These are phyloP conservation scores for Suhomyces terraborum DNA, from an alignment of 1,139 yeast genomes.

Conservation along the genomic window DNA sequence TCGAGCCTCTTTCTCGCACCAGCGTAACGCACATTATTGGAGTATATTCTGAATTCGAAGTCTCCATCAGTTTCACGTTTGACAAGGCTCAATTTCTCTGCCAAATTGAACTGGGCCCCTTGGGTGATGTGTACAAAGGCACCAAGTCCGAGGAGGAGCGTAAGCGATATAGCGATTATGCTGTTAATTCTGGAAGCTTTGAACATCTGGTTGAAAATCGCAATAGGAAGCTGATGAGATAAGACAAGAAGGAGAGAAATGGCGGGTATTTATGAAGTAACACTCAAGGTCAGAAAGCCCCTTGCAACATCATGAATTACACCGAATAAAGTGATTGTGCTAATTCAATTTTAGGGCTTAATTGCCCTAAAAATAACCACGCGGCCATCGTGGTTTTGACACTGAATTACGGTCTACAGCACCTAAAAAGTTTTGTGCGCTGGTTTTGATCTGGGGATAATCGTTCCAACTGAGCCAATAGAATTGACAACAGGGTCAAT, in stretches of 20 bases:
- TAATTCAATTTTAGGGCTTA: neutral
- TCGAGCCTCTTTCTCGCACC: slow-evolving; percentile 21
- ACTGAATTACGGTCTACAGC: slow-evolving; percentile 3
- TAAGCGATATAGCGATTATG: slow-evolving; percentile 3
- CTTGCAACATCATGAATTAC: neutral
- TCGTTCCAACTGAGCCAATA: neutral
- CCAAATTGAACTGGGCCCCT: neutral
- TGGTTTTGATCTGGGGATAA: neutral
- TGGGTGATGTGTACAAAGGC: slow-evolving; percentile 9
- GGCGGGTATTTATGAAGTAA: neutral
- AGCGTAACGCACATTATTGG: slow-evolving; percentile 32
- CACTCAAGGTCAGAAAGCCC: neutral
- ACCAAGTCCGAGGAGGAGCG: slow-evolving; percentile 7
- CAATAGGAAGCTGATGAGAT: neutral
- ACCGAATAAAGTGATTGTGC: neutral
- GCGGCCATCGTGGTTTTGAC: neutral
- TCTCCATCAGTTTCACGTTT: slow-evolving; percentile 8
- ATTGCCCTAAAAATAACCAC: slow-evolving; percentile 5
- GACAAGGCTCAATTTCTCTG: neutral
- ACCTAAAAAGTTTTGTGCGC: too few relatives aligned
- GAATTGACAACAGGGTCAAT: neutral
- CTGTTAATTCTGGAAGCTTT: slow-evolving; percentile 2
- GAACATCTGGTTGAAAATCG: neutral
- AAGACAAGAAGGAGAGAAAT: neutral
- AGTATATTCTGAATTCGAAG: slow-evolving; percentile 23